These are phyloP conservation scores for Tylopilus sp. DNA, from an alignment of 1,284 basidiomycete species.

Conservation along the genomic window DNA sequence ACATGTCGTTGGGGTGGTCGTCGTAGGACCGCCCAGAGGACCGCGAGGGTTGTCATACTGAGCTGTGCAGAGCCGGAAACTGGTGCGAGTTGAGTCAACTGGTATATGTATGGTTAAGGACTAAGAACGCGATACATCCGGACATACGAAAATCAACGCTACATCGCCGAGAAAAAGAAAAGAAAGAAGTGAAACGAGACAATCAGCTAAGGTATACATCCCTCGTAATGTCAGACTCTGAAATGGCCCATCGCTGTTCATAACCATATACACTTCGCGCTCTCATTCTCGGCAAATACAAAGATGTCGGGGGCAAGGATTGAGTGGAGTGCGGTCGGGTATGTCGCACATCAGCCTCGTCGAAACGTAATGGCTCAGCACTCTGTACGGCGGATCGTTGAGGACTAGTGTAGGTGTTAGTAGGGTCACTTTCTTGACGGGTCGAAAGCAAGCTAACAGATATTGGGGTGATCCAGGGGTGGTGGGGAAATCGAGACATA, in stretches of 20 bases:
- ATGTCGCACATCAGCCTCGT: constrained; percentile 4
- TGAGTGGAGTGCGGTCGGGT: background rate
- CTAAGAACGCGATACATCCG: constrained; percentile 12
- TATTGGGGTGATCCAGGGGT: constrained; percentile 9
- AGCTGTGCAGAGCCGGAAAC: too few relatives aligned
- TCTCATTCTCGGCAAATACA: background rate
- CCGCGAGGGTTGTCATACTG: constrained; percentile 8
- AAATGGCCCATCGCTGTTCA: constrained; percentile 27
- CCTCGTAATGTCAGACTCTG: constrained; percentile 24
- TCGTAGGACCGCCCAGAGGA: constrained; percentile 9
- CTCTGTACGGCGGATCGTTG: constrained; percentile 8
- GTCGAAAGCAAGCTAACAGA: constrained; percentile 21
- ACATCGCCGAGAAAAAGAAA: background rate
- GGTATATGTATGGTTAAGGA: background rate
- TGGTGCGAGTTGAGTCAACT: too few relatives aligned
- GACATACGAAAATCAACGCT: background rate
- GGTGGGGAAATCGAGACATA: constrained; percentile 17
- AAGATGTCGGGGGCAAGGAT: constrained; percentile 1
- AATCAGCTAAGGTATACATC: constrained; percentile 21
- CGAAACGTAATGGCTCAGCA: constrained; percentile 5
- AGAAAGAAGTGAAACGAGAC: background rate
- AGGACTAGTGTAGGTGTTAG: constrained; percentile 14
- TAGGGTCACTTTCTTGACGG: background rate
- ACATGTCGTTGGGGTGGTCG: background rate
- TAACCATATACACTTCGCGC: constrained; percentile 3